Conservation (phyloP, 2,329 filamentous ascomycete genomes). For the Nigrospora oryzae region DNA sequence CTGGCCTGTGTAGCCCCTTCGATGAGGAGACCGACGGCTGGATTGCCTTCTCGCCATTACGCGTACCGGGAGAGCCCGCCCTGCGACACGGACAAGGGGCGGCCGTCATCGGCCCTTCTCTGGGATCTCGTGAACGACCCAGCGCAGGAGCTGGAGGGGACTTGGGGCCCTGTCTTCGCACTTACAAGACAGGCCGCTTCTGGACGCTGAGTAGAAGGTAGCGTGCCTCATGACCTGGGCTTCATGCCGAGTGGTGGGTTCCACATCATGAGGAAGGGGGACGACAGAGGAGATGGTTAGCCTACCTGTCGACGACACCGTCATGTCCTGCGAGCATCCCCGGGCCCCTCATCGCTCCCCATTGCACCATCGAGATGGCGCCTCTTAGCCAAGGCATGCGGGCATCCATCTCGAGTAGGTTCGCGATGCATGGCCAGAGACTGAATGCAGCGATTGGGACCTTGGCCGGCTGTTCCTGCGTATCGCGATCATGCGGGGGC, state of each 20-base stretch:
- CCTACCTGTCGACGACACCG: constrained; percentile 86
- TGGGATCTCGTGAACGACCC: neutral
- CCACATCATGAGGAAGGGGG: constrained; percentile 5
- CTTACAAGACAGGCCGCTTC: constrained; percentile 19
- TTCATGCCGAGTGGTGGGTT: constrained; percentile 33
- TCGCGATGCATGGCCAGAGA: constrained; percentile 65
- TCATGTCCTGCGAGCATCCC: constrained; percentile 67
- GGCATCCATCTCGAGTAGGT: constrained; percentile 62
- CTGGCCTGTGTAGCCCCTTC: too few relatives aligned
- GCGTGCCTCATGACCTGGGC: constrained; percentile 35
- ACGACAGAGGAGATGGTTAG: constrained; percentile 22
- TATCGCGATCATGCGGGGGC: constrained; percentile 7
- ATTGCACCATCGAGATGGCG: constrained; percentile 66
- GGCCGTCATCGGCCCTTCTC: too few relatives aligned
- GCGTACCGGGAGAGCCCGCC: too few relatives aligned
- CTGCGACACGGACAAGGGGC: too few relatives aligned
- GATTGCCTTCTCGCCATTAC: too few relatives aligned
- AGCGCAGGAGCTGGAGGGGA: too few relatives aligned
- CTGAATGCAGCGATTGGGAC: constrained; percentile 69
- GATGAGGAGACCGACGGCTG: too few relatives aligned
- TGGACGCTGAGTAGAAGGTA: constrained; percentile 27
- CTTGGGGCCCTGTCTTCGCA: constrained; percentile 13
- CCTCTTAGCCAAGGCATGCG: constrained; percentile 91
- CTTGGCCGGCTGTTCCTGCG: constrained; percentile 22
- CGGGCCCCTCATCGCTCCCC: constrained; percentile 64